These are phyloP conservation scores for Tremellales sp. DNA, from an alignment of 1,284 basidiomycete species.

Conservation along the genomic window DNA sequence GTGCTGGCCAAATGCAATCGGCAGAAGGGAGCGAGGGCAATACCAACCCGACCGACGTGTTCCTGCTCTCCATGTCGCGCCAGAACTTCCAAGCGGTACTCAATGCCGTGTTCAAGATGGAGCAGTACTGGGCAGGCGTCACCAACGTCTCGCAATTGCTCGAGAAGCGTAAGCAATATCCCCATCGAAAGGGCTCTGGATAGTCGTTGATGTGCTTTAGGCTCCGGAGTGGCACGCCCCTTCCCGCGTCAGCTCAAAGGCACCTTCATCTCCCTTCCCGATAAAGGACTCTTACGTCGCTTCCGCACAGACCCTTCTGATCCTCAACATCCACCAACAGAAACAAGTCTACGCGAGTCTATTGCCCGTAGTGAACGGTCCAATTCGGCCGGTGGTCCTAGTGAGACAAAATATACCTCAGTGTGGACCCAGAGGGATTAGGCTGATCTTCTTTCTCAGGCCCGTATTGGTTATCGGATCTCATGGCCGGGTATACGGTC, in stretches of 20 bases:
- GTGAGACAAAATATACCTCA: constrained; percentile 12
- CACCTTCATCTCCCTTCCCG: constrained; percentile 50
- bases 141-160: constrained; percentile 40
- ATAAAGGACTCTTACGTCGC: constrained; percentile 46
- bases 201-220: constrained; percentile 3
- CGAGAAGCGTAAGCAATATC: constrained; percentile 37
- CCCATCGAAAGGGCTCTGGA: neutral
- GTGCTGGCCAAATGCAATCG: constrained; percentile 22
- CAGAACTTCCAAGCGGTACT: constrained; percentile 45
- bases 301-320: constrained; percentile 45
- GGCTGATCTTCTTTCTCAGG: constrained; percentile 11
- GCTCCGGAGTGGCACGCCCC: constrained; percentile 25
- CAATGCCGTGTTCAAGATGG: constrained; percentile 44
- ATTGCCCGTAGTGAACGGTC: constrained; percentile 34
- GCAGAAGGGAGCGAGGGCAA: neutral
- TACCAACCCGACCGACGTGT: constrained; percentile 34
- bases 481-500: constrained; percentile 47
- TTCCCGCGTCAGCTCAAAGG: constrained; percentile 20
- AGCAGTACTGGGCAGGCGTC: constrained; percentile 49
- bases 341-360: constrained; percentile 45
- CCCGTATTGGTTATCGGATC: constrained; percentile 39
- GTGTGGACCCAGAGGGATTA: neutral
- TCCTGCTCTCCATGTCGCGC: constrained; percentile 45
- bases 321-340: constrained; percentile 46
- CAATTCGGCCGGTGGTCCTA: constrained; percentile 17